phyloP scores from a whole-genome alignment of 2,329 filamentous ascomycete genomes.

The Apiospora sp. region DNA sequence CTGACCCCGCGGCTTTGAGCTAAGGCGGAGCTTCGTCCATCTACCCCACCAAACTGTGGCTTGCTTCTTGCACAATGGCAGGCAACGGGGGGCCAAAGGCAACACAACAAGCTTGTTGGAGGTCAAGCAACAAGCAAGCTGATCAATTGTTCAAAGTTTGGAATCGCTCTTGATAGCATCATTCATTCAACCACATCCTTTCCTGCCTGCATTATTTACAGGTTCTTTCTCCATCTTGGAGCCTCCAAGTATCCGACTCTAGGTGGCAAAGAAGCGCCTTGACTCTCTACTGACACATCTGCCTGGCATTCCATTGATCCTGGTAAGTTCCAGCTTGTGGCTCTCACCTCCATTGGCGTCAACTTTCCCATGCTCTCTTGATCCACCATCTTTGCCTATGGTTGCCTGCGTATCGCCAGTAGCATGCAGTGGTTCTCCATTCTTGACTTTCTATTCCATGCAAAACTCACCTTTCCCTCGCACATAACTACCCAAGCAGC shows the following conservation, averaged over 20 bases:
- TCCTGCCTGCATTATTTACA: not conserved
- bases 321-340: slow-evolving; percentile 5
- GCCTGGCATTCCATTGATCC: not conserved
- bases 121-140: not conserved
- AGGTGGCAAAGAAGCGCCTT: not conserved
- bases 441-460: not conserved
- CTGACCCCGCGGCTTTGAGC: not conserved
- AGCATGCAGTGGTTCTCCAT: not conserved
- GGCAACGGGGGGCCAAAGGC: not conserved
- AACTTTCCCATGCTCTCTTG: not conserved
- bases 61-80: not conserved
- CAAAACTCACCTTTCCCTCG: not conserved
- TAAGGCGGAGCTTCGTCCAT: not conserved
- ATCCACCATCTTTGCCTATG: not conserved
- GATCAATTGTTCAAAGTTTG: not conserved
- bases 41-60: slow-evolving; percentile 18
- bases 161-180: not conserved
- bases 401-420: not conserved
- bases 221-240: not conserved
- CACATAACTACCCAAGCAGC: not conserved
- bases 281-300: not conserved
- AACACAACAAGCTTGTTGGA: not conserved
- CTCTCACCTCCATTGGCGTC: not conserved
- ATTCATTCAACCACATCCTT: not conserved
- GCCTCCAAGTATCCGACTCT: not conserved